Base-by-base conservation (phyloP, 306 rosid species). In the Spatholobus suberectus region DNA sequence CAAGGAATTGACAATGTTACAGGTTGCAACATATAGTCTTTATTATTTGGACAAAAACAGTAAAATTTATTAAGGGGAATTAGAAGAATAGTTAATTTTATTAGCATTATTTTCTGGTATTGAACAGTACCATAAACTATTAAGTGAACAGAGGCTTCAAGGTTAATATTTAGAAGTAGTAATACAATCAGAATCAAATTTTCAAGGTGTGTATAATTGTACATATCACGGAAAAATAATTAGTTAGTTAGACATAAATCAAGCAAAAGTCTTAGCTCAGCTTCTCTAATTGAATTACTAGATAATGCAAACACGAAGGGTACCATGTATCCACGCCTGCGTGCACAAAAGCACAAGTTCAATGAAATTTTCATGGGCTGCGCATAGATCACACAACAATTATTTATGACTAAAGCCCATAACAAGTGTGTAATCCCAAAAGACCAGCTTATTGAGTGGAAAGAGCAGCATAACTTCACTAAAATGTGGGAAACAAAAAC, bases 261-360 rank as follows among this genome's bases (percentile, higher is more conserved):
- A 71, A 80, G 51, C n/a, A 59, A 20, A 71, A 26, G 6, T 55
- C 55, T 23, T 51, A 37, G 32, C 52, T 51, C 34, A 57, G 77
- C 70, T 17, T 41, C 23, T 40, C 24, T 32, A 65, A 52, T 14
- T 44, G 8, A 57, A 20, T 32, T n/a, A n/a, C n/a, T n/a, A n/a
- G n/a, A n/a, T n/a, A n/a, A n/a, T n/a, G n/a, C n/a, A n/a, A n/a
- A n/a, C n/a, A n/a, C n/a, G n/a, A n/a, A n/a, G n/a, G n/a, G n/a
- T n/a, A n/a, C n/a, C n/a, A n/a, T n/a, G n/a, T n/a, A n/a, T 15
- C 44, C 44, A 40, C 2, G 44, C 17, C 51, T 44, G 51, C n/a
- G 12, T 44, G 5, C 4, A 15, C 13, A n/a, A 4, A 21, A 21
- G 32, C 15, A 57, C 26, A 6, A 21, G 63, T 57, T 23, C 15